These are phyloP conservation scores for Didymella segeticola DNA, from an alignment of 2,329 filamentous ascomycete species.

Conservation along the genomic window DNA sequence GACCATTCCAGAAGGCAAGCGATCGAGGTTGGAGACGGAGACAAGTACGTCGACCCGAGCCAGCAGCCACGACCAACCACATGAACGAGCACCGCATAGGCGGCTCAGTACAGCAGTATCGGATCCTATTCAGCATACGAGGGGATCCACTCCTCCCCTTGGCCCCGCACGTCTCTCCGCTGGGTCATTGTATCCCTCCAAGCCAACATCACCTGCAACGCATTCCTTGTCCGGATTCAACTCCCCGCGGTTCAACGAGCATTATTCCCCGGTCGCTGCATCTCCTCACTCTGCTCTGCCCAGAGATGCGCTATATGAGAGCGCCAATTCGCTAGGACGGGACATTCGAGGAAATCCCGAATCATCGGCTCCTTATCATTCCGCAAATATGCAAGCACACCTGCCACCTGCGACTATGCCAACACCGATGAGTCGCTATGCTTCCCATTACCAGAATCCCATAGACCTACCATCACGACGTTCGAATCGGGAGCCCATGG, in stretches of 20 bases:
- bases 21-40: slow-evolving; percentile 53
- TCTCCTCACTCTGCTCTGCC: slow-evolving; percentile 42
- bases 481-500: slow-evolving; percentile 35
- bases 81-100: slow-evolving; percentile 34
- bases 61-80: slow-evolving; percentile 38
- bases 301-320: slow-evolving; percentile 37
- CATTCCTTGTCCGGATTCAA: slow-evolving; percentile 41
- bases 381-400: slow-evolving; percentile 25
- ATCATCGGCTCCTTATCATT: slow-evolving; percentile 23
- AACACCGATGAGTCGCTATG: slow-evolving; percentile 8
- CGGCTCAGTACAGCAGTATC: slow-evolving; percentile 39
- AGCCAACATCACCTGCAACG: slow-evolving; percentile 43
- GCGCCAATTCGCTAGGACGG: slow-evolving; percentile 23
- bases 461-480: slow-evolving; percentile 43
- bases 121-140: slow-evolving; percentile 29
- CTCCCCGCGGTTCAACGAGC: slow-evolving; percentile 42
- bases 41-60: slow-evolving; percentile 40
- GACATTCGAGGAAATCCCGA: slow-evolving; percentile 33
- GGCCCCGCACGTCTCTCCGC: slow-evolving; percentile 34
- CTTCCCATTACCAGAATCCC: slow-evolving; percentile 29
- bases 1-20: slow-evolving; percentile 50
- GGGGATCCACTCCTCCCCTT: slow-evolving; percentile 39
- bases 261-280: slow-evolving; percentile 44
- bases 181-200: slow-evolving; percentile 36
- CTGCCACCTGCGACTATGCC: slow-evolving; percentile 9